Evolutionary conservation across 2,329 filamentous ascomycete species (phyloP).

Genomic region (Aspergillus tamarii): DNA sequence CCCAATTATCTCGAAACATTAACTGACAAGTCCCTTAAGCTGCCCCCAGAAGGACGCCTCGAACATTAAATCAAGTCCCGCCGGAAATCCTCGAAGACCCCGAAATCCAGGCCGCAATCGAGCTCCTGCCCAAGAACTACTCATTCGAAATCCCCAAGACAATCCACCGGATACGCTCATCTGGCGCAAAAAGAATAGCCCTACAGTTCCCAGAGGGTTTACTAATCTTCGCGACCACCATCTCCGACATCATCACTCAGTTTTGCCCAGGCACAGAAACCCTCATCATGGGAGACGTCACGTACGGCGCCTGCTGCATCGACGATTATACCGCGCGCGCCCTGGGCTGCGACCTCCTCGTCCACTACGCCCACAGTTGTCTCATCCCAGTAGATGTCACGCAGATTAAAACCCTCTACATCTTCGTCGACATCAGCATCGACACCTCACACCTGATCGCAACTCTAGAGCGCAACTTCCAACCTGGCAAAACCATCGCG

Average conservation of each 20-base stretch:
- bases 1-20: not conserved
- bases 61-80: constrained; percentile 90
- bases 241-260: constrained; percentile 91
- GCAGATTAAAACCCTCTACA: constrained; percentile 94
- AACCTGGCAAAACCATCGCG: constrained; percentile 81
- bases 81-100: constrained; percentile 81
- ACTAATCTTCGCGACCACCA: constrained; percentile 92
- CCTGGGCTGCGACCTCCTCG: constrained; percentile 87
- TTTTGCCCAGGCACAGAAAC: constrained; percentile 93
- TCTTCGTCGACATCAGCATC: constrained; percentile 97
- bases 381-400: constrained; percentile 96
- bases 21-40: constrained; percentile 54
- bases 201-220: constrained; percentile 98
- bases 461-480: constrained; percentile 86
- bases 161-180: constrained; percentile 85
- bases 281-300: constrained; percentile 98
- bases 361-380: constrained; percentile 97
- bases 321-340: constrained; percentile 97
- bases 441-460: constrained; percentile 85
- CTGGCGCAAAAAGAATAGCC: constrained; percentile 78
- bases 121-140: constrained; percentile 91
- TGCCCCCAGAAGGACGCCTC: constrained; percentile 70
- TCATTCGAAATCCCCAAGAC: constrained; percentile 99
- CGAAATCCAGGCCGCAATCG: constrained; percentile 83
- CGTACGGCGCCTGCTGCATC: constrained; percentile 97